These are phyloP conservation scores for Chaetomium tenue DNA, from an alignment of 495 filamentous ascomycete genomes.

Conservation along the genomic window DNA sequence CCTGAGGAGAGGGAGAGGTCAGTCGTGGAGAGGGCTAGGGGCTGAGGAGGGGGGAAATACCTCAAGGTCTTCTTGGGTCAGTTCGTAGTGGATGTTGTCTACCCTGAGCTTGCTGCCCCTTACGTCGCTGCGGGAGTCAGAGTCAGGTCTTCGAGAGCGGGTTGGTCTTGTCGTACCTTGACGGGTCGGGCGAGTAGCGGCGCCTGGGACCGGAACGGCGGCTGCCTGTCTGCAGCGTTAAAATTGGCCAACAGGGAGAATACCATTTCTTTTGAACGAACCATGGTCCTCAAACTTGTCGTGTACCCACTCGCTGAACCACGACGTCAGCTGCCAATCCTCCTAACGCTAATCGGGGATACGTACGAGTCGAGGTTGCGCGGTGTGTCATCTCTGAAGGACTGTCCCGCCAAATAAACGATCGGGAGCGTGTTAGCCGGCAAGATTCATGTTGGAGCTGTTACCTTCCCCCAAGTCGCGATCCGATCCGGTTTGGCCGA, in stretches of 20 bases:
- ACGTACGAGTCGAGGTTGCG: conserved; percentile 55
- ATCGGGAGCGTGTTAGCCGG: conserved; percentile 37
- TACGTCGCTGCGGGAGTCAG: conserved; percentile 42
- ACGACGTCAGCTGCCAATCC: conserved; percentile 18
- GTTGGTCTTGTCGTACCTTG: conserved; percentile 44
- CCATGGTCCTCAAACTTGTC: conserved; percentile 74
- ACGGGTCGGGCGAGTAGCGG: conserved; percentile 50
- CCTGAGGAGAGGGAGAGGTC: conserved; percentile 50
- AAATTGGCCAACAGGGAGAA: conserved; percentile 11
- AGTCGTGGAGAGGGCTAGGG: neutral
- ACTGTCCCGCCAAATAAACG: conserved; percentile 38
- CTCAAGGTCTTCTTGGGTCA: conserved; percentile 81
- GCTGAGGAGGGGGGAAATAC: conserved; percentile 44
- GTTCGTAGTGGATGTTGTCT: conserved; percentile 91
- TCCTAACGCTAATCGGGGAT: neutral
- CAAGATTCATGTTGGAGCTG: conserved; percentile 26
- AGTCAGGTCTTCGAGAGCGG: neutral
- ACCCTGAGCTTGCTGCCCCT: conserved; percentile 73
- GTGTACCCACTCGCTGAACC: conserved; percentile 80
- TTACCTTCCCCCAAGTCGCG: conserved; percentile 32
- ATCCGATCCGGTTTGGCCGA: conserved; percentile 25
- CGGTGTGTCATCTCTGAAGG: conserved; percentile 50
- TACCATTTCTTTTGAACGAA: conserved; percentile 26
- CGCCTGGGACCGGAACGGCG: conserved; percentile 39
- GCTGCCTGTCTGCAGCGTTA: conserved; percentile 34